phyloP scores from a whole-genome alignment of 768 basidiomycete species.

The Aureoboletus auriporus region DNA sequence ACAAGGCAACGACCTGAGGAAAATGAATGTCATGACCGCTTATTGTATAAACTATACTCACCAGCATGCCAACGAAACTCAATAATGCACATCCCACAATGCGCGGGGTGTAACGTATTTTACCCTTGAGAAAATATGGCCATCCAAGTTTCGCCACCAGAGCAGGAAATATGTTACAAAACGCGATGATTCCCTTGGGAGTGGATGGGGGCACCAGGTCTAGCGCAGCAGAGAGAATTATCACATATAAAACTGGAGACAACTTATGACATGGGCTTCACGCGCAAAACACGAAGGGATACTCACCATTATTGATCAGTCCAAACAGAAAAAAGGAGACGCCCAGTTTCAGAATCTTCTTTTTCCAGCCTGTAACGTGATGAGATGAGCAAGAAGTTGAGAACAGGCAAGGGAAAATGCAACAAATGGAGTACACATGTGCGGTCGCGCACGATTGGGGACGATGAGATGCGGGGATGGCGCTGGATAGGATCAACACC shows the following conservation, averaged over 20 bases:
- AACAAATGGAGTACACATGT: conserved; percentile 17
- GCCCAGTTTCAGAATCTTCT: conserved; percentile 36
- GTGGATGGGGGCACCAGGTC: conserved; percentile 91
- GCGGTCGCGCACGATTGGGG: conserved; percentile 4
- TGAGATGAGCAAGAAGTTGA: conserved; percentile 14
- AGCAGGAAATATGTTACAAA: conserved; percentile 92
- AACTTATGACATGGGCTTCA: background rate
- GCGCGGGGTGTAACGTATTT: conserved; percentile 75
- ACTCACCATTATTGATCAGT: conserved; percentile 82
- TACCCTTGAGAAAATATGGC: conserved; percentile 87
- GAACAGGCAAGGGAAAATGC: conserved; percentile 9
- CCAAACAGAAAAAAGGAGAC: conserved; percentile 88
- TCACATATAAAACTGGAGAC: conserved; percentile 80
- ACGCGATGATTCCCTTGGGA: conserved; percentile 91
- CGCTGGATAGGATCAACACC: conserved; percentile 28
- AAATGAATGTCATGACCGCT: background rate
- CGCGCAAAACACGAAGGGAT: background rate
- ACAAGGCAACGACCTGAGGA: conserved; percentile 70
- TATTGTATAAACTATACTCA: conserved; percentile 35
- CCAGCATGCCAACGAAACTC: conserved; percentile 84
- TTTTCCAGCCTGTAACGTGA: conserved; percentile 16
- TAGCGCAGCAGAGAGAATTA: conserved; percentile 92
- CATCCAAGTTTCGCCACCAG: conserved; percentile 86
- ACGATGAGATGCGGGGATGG: conserved; percentile 9
- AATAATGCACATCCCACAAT: conserved; percentile 70